Evolutionary conservation across 805 yeast species (phyloP).

Genomic region (Helenozyma baotianmanensis): DNA sequence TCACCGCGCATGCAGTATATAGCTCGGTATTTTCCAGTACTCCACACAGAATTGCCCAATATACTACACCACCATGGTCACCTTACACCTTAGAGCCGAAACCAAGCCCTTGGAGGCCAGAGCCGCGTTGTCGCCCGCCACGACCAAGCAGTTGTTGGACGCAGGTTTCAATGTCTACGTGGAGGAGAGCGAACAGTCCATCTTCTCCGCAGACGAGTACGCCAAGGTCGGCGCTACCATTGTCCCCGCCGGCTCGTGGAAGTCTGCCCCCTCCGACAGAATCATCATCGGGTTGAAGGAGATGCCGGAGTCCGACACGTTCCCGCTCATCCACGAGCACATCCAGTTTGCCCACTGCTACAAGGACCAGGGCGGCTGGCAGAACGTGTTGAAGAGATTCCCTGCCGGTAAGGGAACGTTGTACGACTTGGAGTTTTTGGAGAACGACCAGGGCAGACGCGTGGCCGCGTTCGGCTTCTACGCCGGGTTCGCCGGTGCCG

Average conservation of each 20-base stretch:
- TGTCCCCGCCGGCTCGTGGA: constrained; percentile 95
- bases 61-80: constrained; percentile 39
- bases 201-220: constrained; percentile 74
- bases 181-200: constrained; percentile 82
- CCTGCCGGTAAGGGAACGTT: constrained; percentile 87
- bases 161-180: constrained; percentile 88
- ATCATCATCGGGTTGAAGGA: constrained; percentile 92
- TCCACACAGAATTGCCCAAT: no score
- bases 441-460: constrained; percentile 92
- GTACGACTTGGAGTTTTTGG: constrained; percentile 92
- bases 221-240: constrained; percentile 75
- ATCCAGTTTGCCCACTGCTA: constrained; percentile 99
- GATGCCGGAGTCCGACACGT: constrained; percentile 80
- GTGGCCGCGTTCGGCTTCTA: constrained; percentile 99
- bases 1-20: no score
- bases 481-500: constrained; percentile 99
- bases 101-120: constrained; percentile 96
- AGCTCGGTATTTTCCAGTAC: no score
- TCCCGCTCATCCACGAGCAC: constrained; percentile 94
- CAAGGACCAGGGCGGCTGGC: constrained; percentile 97
- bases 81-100: constrained; percentile 90
- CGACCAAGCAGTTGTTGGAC: constrained; percentile 75
- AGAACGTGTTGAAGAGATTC: constrained; percentile 82
- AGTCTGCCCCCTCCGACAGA: constrained; percentile 82
- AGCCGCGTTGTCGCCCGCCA: constrained; percentile 92